Evolutionary conservation across 257 asterid genomes (phyloP).

Genomic region (Scutellaria barbata): DNA sequence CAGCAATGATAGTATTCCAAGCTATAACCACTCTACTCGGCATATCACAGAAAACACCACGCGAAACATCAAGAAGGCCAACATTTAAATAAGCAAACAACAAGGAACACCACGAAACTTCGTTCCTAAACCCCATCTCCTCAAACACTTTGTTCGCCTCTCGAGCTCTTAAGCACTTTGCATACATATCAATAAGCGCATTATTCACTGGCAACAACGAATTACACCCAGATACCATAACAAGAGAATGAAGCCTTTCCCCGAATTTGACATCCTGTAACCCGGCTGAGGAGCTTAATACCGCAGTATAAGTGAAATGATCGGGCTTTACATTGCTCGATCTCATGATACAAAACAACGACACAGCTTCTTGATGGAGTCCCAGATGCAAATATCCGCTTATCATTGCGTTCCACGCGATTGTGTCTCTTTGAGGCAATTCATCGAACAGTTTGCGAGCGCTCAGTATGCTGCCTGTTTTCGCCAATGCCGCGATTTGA

Average conservation of each 20-base stretch:
- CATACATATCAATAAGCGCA: conserved; percentile 77
- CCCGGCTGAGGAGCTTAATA: conserved; percentile 58
- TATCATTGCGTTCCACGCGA: conserved; percentile 80
- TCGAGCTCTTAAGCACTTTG: conserved; percentile 53
- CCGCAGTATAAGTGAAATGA: conserved; percentile 64
- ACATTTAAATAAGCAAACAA: conserved; percentile 63
- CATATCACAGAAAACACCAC: conserved; percentile 52
- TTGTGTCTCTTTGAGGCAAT: conserved; percentile 60
- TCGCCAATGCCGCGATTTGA: conserved; percentile 48
- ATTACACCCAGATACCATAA: conserved; percentile 50
- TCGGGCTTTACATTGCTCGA: conserved; percentile 46
- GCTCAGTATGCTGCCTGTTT: conserved; percentile 51
- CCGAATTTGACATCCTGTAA: conserved; percentile 46
- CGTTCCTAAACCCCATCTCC: conserved; percentile 61
- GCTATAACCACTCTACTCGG: conserved; percentile 61
- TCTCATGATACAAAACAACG: conserved; percentile 56
- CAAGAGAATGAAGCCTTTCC: conserved; percentile 49
- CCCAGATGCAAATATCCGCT: conserved; percentile 60
- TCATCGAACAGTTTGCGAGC: conserved; percentile 77
- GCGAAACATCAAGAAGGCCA: conserved; percentile 49
- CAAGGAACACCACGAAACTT: conserved; percentile 82
- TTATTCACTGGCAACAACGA: conserved; percentile 59
- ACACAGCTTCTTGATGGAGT: conserved; percentile 55
- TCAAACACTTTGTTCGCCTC: conserved; percentile 60
- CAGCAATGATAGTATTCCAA: conserved; percentile 76